Evolutionary conservation across 2,329 filamentous ascomycete species (phyloP).

Genomic region (Ascochyta lentis): DNA sequence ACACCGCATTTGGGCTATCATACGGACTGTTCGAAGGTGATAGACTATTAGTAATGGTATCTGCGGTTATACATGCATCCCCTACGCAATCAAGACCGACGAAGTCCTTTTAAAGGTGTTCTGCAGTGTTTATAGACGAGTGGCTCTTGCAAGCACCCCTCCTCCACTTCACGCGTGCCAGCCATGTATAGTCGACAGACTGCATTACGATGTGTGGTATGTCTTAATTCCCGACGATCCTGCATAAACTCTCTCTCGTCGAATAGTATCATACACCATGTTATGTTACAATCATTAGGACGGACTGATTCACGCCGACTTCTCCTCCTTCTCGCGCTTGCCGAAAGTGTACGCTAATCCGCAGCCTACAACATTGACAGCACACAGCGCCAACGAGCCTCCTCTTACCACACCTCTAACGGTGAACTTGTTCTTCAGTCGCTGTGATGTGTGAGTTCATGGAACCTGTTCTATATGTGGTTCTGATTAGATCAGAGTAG

Average conservation of each 20-base stretch:
- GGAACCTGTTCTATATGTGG: no score
- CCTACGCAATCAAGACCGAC: no score
- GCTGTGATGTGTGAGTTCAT: slow-evolving; percentile 27
- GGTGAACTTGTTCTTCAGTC: slow-evolving; percentile 56
- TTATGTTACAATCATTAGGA: neutral
- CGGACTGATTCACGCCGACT: slow-evolving; percentile 14
- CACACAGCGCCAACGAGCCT: slow-evolving; percentile 59
- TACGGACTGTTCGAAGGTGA: neutral
- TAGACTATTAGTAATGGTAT: neutral
- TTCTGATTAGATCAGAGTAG: no score
- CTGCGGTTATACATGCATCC: neutral
- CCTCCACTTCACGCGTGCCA: no score
- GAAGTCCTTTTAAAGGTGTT: no score
- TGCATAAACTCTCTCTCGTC: no score
- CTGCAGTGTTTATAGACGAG: no score
- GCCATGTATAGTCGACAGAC: no score
- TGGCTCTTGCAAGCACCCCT: no score
- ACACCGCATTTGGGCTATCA: neutral
- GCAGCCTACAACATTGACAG: slow-evolving; percentile 58
- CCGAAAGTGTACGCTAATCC: slow-evolving; percentile 61
- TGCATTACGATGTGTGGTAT: no score
- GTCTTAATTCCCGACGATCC: no score
- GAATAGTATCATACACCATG: slow-evolving; percentile 11
- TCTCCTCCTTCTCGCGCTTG: slow-evolving; percentile 48
- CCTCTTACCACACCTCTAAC: slow-evolving; percentile 61